phyloP scores from a whole-genome alignment of 805 yeast genomes.

The Ogataea salicorniae region DNA sequence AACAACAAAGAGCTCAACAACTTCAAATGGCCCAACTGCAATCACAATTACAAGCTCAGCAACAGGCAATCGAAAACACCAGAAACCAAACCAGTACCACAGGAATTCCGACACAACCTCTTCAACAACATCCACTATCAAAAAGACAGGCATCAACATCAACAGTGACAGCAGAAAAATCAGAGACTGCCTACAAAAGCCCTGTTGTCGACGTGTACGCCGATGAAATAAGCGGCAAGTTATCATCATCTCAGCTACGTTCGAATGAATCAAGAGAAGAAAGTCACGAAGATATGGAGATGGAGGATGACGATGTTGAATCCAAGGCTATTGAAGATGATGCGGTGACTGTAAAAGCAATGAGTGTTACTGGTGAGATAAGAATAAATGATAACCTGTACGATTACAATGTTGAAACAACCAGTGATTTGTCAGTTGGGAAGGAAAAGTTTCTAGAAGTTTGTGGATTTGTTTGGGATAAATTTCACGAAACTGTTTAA shows the following conservation, averaged over 20 bases:
- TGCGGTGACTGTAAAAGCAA: conserved; percentile 6
- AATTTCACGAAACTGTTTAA: conserved; percentile 2
- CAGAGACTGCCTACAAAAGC: neutral
- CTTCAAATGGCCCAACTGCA: neutral
- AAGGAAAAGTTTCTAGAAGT: conserved; percentile 17
- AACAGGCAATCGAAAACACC: neutral
- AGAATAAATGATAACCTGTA: conserved; percentile 16
- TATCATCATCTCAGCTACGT: no score
- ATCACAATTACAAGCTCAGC: neutral
- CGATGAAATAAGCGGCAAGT: neutral
- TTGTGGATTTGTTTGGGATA: conserved; percentile 20
- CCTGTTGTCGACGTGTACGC: conserved; percentile 9
- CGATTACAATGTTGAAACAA: conserved; percentile 10
- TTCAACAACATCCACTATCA: neutral
- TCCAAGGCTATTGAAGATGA: conserved; percentile 22
- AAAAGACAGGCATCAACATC: neutral
- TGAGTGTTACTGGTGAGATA: conserved; percentile 15
- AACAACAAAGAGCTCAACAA: neutral
- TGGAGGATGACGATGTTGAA: conserved; percentile 13
- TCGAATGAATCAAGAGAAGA: neutral
- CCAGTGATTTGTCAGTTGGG: conserved; percentile 9
- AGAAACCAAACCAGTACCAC: no score
- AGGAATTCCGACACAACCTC: no score
- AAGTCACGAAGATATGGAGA: conserved; percentile 1
- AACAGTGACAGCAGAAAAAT: no score